Evolutionary conservation across 768 basidiomycete genomes (phyloP).

Genomic region (Peribolospora baueri): DNA sequence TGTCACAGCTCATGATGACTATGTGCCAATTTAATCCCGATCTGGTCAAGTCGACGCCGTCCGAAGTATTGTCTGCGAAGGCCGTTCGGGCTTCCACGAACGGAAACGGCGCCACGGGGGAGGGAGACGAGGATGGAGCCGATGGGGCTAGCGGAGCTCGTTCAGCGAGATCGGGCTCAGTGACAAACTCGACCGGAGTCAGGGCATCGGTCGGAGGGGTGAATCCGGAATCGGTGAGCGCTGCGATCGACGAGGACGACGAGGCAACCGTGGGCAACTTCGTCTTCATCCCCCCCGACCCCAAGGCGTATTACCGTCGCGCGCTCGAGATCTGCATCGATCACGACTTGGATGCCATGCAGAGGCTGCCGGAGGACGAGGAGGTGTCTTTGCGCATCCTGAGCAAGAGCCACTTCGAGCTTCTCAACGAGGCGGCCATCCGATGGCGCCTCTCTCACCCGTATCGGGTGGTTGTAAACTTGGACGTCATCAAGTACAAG

Average conservation of each 20-base stretch:
- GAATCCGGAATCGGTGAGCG: background rate
- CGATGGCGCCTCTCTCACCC: slow-evolving; percentile 70
- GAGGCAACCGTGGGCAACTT: slow-evolving; percentile 25
- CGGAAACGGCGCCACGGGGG: no score
- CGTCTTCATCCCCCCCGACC: slow-evolving; percentile 73
- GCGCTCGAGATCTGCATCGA: slow-evolving; percentile 61
- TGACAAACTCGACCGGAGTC: background rate
- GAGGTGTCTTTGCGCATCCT: slow-evolving; percentile 86
- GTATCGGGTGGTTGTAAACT: slow-evolving; percentile 52
- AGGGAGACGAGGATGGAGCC: background rate
- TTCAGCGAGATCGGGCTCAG: background rate
- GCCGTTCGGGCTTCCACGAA: no score
- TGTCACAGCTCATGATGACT: slow-evolving; percentile 67
- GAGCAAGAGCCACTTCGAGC: slow-evolving; percentile 46
- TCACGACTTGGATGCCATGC: slow-evolving; percentile 67
- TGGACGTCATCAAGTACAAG: slow-evolving; percentile 62
- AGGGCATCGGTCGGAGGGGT: background rate
- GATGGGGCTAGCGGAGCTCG: no score
- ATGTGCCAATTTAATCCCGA: slow-evolving; percentile 72
- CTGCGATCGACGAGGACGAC: background rate
- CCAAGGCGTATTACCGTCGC: slow-evolving; percentile 59
- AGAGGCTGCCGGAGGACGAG: slow-evolving; percentile 72
- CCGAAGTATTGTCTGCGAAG: slow-evolving; percentile 20
- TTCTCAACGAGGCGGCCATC: slow-evolving; percentile 66
- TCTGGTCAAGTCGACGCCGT: slow-evolving; percentile 50